phyloP scores from a whole-genome alignment of 148 eudicot genomes.

The Nepenthes mirabilis region DNA sequence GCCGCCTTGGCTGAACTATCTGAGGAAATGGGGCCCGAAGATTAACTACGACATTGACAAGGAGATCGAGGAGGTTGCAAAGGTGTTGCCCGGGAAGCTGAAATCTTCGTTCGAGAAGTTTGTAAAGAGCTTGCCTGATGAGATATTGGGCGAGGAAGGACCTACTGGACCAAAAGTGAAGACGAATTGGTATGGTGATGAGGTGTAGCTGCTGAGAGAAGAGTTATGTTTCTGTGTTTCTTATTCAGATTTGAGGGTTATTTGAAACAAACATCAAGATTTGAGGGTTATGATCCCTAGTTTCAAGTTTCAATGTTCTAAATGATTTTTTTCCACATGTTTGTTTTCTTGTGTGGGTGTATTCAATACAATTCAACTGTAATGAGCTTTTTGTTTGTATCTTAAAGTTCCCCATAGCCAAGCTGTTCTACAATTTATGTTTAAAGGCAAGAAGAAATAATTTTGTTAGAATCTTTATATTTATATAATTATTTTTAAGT shows the following conservation, averaged over 20 bases:
- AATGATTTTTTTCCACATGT: too few species aligned
- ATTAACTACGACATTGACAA: conserved; percentile 18
- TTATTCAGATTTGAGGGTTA: neutral
- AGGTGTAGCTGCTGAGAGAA: neutral
- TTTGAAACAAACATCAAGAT: neutral
- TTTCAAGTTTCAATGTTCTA: too few species aligned
- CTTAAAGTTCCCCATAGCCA: too few species aligned
- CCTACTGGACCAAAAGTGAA: conserved; percentile 32
- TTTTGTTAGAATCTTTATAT: too few species aligned
- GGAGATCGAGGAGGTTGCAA: conserved; percentile 17
- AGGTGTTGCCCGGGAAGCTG: conserved; percentile 19
- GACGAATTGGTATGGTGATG: conserved; percentile 32
- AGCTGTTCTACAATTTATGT: too few species aligned
- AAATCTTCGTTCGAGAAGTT: conserved; percentile 10
- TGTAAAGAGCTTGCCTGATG: conserved; percentile 21
- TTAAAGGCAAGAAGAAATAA: too few species aligned
- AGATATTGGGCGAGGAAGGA: conserved; percentile 29
- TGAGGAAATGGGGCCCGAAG: conserved; percentile 28
- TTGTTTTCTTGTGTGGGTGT: too few species aligned
- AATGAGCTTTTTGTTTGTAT: too few species aligned
- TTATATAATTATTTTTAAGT: too few species aligned
- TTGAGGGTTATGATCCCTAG: too few species aligned
- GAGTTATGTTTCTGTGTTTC: neutral
- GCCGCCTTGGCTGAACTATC: conserved; percentile 26
- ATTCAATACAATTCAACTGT: too few species aligned